Percentiles rank a stretch among this genome's conserved stretches.
Conservation (phyloP, 225 moss, liverwort and hornwort genomes). For the Takakia lepidozioides region DNA sequence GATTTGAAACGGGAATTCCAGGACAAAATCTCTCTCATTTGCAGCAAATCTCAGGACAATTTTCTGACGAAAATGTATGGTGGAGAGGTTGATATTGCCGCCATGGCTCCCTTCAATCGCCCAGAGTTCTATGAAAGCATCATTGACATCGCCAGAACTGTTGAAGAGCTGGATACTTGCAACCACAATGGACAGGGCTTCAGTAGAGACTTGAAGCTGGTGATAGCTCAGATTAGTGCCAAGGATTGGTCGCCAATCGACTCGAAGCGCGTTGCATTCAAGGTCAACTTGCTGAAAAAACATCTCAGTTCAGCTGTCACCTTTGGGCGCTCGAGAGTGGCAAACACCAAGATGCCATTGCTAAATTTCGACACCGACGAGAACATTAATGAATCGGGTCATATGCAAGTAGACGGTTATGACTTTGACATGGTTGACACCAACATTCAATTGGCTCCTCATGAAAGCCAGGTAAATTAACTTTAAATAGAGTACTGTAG, state of each 20-base stretch:
- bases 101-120: conserved; percentile 49
- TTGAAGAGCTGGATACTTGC: conserved; percentile 11
- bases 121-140: conserved; percentile 47
- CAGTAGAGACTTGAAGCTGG: conserved; percentile 35
- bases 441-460: conserved; percentile 18
- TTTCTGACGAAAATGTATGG: conserved; percentile 59
- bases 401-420: background rate
- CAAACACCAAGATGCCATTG: conserved; percentile 4
- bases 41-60: conserved; percentile 33
- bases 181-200: conserved; percentile 31
- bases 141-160: conserved; percentile 23
- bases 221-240: conserved; percentile 38
- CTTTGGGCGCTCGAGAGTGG: conserved; percentile 15
- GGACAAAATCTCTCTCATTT: conserved; percentile 36
- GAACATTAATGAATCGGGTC: conserved; percentile 13
- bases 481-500: too few species aligned
- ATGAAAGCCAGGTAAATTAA: conserved; percentile 5
- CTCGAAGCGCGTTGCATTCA: conserved; percentile 38
- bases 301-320: conserved; percentile 21
- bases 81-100: conserved; percentile 41
- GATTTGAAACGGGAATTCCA: conserved; percentile 47
- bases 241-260: conserved; percentile 58
- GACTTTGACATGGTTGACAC: conserved; percentile 12
- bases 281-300: conserved; percentile 25
- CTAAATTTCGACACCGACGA: conserved; percentile 29